These are phyloP conservation scores for Colletotrichum cordylinicola DNA, from an alignment of 2,329 filamentous ascomycete species.

Conservation along the genomic window DNA sequence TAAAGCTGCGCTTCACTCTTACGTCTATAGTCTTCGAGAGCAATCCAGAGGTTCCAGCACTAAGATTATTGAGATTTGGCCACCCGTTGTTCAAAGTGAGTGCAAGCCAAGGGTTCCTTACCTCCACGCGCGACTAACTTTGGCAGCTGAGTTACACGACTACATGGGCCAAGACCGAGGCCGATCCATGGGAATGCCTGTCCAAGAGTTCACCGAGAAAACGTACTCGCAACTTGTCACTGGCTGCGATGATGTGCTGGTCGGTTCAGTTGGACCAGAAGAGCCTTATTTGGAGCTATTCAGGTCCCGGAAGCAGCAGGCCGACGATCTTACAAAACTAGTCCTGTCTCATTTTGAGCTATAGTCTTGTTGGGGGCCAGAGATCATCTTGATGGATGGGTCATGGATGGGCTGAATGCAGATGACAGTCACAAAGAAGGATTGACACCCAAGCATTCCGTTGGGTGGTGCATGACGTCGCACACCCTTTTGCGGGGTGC, in stretches of 20 bases:
- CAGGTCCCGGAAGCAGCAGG: background rate
- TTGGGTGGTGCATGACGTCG: background rate
- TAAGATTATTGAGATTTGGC: slow-evolving; percentile 43
- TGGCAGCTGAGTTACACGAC: slow-evolving; percentile 27
- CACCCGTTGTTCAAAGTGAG: slow-evolving; percentile 37
- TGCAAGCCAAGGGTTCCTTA: background rate
- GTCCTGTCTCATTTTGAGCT: background rate
- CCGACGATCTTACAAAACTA: background rate
- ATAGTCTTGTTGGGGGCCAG: background rate
- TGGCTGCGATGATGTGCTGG: slow-evolving; percentile 36
- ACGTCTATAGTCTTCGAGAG: slow-evolving; percentile 42
- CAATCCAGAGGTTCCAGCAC: slow-evolving; percentile 32
- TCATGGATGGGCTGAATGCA: background rate
- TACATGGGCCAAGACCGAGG: slow-evolving; percentile 24
- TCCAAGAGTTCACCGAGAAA: slow-evolving; percentile 38
- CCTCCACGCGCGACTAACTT: slow-evolving; percentile 26
- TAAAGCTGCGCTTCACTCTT: slow-evolving; percentile 49
- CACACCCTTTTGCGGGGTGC: background rate
- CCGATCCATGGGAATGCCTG: slow-evolving; percentile 22
- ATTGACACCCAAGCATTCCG: background rate
- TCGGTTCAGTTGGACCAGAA: slow-evolving; percentile 10
- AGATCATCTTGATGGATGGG: background rate
- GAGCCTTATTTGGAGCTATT: background rate
- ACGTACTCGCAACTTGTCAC: slow-evolving; percentile 36
- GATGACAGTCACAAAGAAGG: background rate